Evolutionary conservation across 352 stramenopile genomes (phyloP), one percentile per base, ranked within the genome.

Genomic region (Phytophthora citricola): DNA sequence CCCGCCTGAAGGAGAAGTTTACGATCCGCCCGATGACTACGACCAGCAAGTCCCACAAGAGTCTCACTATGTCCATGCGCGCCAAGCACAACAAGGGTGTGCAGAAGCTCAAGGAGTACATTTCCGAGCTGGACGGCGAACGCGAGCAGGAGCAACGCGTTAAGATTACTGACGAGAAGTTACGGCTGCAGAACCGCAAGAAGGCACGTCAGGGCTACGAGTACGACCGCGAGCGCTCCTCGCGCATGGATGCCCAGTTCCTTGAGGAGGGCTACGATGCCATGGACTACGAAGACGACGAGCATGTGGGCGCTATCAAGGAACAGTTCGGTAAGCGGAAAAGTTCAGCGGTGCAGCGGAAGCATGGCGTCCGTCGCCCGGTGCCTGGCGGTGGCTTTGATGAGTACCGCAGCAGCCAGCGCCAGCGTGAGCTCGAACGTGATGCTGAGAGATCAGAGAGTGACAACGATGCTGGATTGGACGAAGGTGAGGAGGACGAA

Each of bases 51-150:
- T 94, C 88, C 26, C 88, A 95, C 76, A 90, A 91, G 68, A 93
- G 85, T 57, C 73, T 95, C 14, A 95, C 83, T 52, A 94, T 95
- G 88, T 94, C 88, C 40, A 93, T 95, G 86, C 86, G 88, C 9
- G 88, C 88, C 39, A 92, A 93, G 56, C 88, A 95, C 74, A 95
- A 94, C 78, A 95, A 95, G 76, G 88, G 82, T 31, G 81, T 93
- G 43, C 85, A 94, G 64, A 90, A 90, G 59, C 79, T 94, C 49
- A 93, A 95, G 72, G 65, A 92, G 40, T 94, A 95, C 67, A 91
- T 95, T 50, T 94, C 86, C 3, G 88, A 95, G 60, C 58, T 94
- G 27, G 86, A 94, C 48, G 86, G 86, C n/a, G 83, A 89, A 53
- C 83, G 83, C 36, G 80, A 95, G 53, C 86, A 93, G 59, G 86